Evolutionary conservation across 2,329 filamentous ascomycete genomes (phyloP), one percentile per base, ranked within the genome.

Genomic region (Sarocladiaceae sp.): DNA sequence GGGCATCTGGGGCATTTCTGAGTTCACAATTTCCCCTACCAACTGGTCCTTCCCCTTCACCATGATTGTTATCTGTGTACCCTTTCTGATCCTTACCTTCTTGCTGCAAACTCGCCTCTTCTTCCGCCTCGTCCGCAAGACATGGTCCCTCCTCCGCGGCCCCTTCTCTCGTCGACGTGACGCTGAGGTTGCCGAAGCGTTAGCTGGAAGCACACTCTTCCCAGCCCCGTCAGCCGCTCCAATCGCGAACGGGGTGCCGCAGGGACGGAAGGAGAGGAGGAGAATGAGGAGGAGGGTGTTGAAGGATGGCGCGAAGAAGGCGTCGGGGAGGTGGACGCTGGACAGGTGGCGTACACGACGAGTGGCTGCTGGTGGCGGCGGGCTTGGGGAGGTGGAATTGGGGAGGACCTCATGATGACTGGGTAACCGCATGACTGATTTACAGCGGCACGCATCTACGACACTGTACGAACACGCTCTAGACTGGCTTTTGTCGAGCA

Each of bases 61-160:
- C 57, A 90, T 88, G 53, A 83, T 82, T 6, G 80, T 78, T 59
- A 81, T 74, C 33, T 74, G 70, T 55, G 62, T 74, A 2, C 71
- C 70, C 18, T 74, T 74, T 51, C 69, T 73, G 53, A 49, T 72
- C 19, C 57, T 73, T 18, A 64, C 73, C 45, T 62, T 69, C 27
- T 59, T 71, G 23, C 56, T 73, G 26, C 70, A 74, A 45, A 69
- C 65, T 6, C 60, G 63, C 20, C 58, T 59, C 16, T 68, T 66
- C 34, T 57, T 62, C 47, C 35, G 52, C 3, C 43, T 61, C 18
- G 26, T 58, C 19, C 49, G 53, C 43, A 56, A 54, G 31, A 24
- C 7, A 20, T 48, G 42, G 9, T 32, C 39, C 20, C 32, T 42
- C 40, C 4, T 43, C 27, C 23, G 18, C 6, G 29, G 26, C 4